phyloP scores from a whole-genome alignment of 768 basidiomycete species.

The Leccinum olivaceopallidum region DNA sequence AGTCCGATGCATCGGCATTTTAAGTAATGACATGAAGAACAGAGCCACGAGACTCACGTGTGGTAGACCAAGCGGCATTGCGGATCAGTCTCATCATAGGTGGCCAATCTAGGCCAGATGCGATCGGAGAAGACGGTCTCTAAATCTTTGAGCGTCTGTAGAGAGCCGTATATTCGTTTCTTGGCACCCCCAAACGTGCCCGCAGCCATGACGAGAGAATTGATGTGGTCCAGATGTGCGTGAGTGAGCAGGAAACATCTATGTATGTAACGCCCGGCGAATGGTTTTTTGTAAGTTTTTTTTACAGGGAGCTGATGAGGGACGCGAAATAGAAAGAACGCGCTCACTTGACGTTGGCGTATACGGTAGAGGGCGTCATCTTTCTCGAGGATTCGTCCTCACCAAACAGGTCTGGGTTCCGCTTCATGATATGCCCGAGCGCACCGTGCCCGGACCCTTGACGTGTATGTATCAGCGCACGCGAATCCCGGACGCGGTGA shows the following conservation, averaged over 20 bases:
- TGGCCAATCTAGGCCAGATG: conserved; percentile 85
- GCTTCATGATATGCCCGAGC: conserved; percentile 56
- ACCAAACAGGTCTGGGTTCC: conserved; percentile 57
- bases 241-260: conserved; percentile 88
- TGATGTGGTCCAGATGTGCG: conserved; percentile 89
- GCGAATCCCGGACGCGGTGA: background rate
- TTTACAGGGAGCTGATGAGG: background rate
- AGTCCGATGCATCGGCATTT: conserved; percentile 10
- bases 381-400: conserved; percentile 11
- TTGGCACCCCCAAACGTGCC: conserved; percentile 66
- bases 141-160: conserved; percentile 64
- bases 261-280: conserved; percentile 27
- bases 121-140: conserved; percentile 74
- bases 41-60: conserved; percentile 44
- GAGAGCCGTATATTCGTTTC: conserved; percentile 63
- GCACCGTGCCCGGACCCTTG: conserved; percentile 86
- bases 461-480: background rate
- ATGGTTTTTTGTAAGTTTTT: background rate
- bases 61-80: conserved; percentile 62
- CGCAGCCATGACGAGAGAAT: conserved; percentile 79
- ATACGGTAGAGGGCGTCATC: conserved; percentile 28
- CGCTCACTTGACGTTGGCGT: conserved; percentile 36
- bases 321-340: background rate
- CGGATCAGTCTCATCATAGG: conserved; percentile 65
- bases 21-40: background rate